These are phyloP conservation scores for Mycena filopes DNA, from an alignment of 768 basidiomycete genomes.

Conservation along the genomic window DNA sequence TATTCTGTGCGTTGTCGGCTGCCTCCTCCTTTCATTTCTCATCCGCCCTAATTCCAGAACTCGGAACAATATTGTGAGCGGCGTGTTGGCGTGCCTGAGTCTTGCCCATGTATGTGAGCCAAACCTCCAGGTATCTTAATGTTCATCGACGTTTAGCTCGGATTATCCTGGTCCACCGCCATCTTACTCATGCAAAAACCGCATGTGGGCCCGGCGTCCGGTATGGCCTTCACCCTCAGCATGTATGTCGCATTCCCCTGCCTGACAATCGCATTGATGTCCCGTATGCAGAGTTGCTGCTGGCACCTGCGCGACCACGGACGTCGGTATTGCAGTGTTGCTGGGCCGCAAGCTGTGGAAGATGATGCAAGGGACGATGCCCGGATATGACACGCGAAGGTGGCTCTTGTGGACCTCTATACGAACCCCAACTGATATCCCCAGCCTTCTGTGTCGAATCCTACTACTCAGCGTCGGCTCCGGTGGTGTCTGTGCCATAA, in stretches of 20 bases:
- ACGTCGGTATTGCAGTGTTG: neutral
- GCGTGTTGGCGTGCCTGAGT: neutral
- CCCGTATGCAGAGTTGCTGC: conserved; percentile 2
- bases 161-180: conserved; percentile 5
- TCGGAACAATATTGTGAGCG: neutral
- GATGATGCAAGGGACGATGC: neutral
- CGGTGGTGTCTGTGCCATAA: conserved; percentile 3
- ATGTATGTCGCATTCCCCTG: neutral
- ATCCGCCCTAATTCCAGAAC: neutral
- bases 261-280: neutral
- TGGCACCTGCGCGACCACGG: conserved; percentile 8
- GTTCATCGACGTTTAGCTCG: neutral
- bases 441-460: conserved; percentile 4
- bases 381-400: neutral
- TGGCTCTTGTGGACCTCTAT: neutral
- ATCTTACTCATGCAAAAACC: neutral
- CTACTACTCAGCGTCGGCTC: conserved; percentile 14
- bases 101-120: neutral
- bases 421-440: no score
- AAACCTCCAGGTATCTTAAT: no score
- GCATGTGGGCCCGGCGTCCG: neutral
- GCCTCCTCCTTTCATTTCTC: neutral
- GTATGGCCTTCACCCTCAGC: neutral
- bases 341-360: conserved; percentile 8
- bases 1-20: neutral